Evolutionary conservation across 257 asterid genomes (phyloP), one percentile per base, ranked within the genome.

Genomic region (Solanum corneliomulleri): DNA sequence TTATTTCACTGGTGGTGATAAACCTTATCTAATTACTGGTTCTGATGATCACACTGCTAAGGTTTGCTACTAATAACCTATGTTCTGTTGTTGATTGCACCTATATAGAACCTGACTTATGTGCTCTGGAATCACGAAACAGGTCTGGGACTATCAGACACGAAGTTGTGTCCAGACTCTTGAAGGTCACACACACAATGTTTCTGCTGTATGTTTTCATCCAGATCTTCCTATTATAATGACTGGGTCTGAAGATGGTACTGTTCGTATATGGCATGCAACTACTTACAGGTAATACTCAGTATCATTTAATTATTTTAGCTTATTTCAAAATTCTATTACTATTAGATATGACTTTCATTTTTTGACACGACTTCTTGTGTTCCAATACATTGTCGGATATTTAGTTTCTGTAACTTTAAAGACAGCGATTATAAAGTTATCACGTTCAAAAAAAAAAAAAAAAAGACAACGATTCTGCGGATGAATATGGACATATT

Each of bases 111-210:
- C 84, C 68, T 47, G 47, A 85, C 56, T 87, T 87, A 75, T 85
- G 16, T 74, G 68, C 49, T 86, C 58, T 85, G 72, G 74, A 85
- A 85, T 84, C 88, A 88, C 70, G 31, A 81, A 89, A 92, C 92
- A 97, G 99, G 98, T 97, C 27, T 97, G 99, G 99, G 99, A 97
- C 88, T 97, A 96, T 91, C 99, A 97, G 92, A 97, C 99, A 45
- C 96, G 93, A 93, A 96, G 99, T 89, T 97, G 99, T 82, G 95
- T 97, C 86, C 99, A 97, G 90, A 97, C 98, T n/a, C 94, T 97
- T 88, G 99, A 97, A 77, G 99, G 99, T 88, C 99, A 97, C 86
- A 96, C 99, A 23, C 99, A 97, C 92, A 97, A 97, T 90, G 98
- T 97, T n/a, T 97, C 99, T 89, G 98, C 99, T 83, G 99, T 93